Evolutionary conservation across 2,329 filamentous ascomycete species (phyloP).

Genomic region (Claviceps sp.): DNA sequence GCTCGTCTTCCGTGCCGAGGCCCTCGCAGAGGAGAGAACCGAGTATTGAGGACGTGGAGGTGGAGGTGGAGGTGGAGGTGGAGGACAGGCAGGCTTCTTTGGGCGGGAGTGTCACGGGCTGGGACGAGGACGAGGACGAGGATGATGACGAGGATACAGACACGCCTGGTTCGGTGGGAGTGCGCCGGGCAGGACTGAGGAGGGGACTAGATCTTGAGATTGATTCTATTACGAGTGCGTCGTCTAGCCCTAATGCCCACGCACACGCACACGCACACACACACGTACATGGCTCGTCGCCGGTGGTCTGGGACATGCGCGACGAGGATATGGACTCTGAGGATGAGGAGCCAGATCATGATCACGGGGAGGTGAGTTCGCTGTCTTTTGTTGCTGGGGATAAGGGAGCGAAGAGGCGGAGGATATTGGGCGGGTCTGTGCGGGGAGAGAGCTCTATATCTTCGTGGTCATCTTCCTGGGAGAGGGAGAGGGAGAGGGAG

Average conservation of each 20-base stretch:
- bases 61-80: constrained; percentile 18
- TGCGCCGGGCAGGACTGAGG: neutral
- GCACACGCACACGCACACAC: too few species aligned
- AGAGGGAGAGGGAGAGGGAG: too few species aligned
- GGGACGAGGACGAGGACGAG: neutral
- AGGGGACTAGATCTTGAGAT: neutral
- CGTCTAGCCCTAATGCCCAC: neutral
- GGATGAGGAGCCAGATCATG: neutral
- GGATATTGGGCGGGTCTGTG: constrained; percentile 13
- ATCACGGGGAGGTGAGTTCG: neutral
- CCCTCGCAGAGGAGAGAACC: constrained; percentile 14
- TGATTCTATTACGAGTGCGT: neutral
- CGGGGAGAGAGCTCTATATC: constrained; percentile 9
- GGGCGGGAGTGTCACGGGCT: neutral
- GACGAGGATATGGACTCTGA: too few species aligned
- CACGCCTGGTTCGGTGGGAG: too few species aligned
- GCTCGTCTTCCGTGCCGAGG: constrained; percentile 18
- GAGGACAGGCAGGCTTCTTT: constrained; percentile 7
- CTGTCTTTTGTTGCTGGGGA: constrained; percentile 3
- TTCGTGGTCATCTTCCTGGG: neutral
- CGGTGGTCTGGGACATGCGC: too few species aligned
- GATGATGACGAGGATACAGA: neutral
- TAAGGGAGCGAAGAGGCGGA: constrained; percentile 9
- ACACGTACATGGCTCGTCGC: too few species aligned
- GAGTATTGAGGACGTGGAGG: constrained; percentile 22